These are phyloP conservation scores for Fusarium equiseti DNA, from an alignment of 2,329 filamentous ascomycete genomes.

Conservation along the genomic window DNA sequence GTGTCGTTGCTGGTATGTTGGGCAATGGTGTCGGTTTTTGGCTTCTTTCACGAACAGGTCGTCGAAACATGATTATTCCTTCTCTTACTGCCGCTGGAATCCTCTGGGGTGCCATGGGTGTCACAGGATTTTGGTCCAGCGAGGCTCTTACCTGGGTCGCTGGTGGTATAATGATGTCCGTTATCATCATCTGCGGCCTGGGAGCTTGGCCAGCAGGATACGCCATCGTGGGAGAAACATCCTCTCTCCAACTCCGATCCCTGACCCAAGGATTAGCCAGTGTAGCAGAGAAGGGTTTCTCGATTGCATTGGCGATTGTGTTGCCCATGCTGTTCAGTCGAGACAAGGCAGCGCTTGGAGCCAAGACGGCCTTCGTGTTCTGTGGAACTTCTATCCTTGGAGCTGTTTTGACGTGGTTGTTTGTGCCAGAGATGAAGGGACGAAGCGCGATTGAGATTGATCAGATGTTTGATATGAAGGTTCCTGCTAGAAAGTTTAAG, in stretches of 20 bases:
- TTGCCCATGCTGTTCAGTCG: slow-evolving; percentile 49
- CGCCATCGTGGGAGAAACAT: slow-evolving; percentile 53
- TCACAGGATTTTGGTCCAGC: slow-evolving; percentile 35
- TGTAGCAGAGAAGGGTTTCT: slow-evolving; percentile 54
- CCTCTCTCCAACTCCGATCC: slow-evolving; percentile 41
- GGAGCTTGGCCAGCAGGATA: slow-evolving; percentile 58
- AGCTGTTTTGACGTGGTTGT: slow-evolving; percentile 41
- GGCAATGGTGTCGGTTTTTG: slow-evolving; percentile 60
- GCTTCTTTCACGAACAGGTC: slow-evolving; percentile 56
- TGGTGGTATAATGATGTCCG: slow-evolving; percentile 53
- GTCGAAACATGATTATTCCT: slow-evolving; percentile 54
- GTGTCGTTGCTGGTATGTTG: slow-evolving; percentile 59
- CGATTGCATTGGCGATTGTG: slow-evolving; percentile 46
- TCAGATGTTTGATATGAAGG: slow-evolving; percentile 37
- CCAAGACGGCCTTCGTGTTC: slow-evolving; percentile 58
- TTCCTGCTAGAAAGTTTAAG: slow-evolving; percentile 35
- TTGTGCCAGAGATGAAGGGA: slow-evolving; percentile 43
- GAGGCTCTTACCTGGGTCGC: slow-evolving; percentile 17
- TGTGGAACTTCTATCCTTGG: slow-evolving; percentile 47
- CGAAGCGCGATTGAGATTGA: slow-evolving; percentile 42
- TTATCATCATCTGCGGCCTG: slow-evolving; percentile 55
- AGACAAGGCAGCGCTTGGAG: slow-evolving; percentile 53
- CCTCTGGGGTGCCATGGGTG: slow-evolving; percentile 59
- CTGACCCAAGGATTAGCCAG: slow-evolving; percentile 55
- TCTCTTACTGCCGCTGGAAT: slow-evolving; percentile 51